Evolutionary conservation across 1,284 basidiomycete genomes (phyloP).

Genomic region (Cutaneotrichosporon dermatis): DNA sequence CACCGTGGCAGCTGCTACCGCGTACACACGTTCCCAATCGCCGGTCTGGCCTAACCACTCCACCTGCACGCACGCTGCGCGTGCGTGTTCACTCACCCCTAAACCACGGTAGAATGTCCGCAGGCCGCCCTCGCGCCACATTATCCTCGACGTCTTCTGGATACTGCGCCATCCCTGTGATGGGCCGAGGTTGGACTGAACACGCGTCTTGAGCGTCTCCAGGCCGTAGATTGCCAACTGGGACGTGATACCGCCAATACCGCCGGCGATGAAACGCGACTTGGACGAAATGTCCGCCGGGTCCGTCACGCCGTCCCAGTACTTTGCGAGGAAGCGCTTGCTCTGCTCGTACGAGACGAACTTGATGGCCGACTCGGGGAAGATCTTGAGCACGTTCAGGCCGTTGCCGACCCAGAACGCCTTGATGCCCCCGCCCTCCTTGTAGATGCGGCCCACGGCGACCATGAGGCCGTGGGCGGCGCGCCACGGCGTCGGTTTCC

Average conservation of each 20-base stretch:
- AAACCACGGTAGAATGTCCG: slow-evolving; percentile 88
- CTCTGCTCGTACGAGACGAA: slow-evolving; percentile 92
- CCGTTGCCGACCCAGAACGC: slow-evolving; percentile 84
- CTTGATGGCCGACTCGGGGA: slow-evolving; percentile 97
- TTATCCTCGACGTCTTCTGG: slow-evolving; percentile 58
- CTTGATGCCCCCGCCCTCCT: slow-evolving; percentile 73
- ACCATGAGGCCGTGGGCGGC: slow-evolving; percentile 56
- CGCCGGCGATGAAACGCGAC: slow-evolving; percentile 91
- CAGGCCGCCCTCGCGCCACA: slow-evolving; percentile 74
- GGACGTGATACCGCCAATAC: slow-evolving; percentile 88
- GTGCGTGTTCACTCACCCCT: slow-evolving; percentile 57
- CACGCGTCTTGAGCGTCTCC: slow-evolving; percentile 67
- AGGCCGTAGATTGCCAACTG: slow-evolving; percentile 63
- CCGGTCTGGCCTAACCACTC: no score
- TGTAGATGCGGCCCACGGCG: slow-evolving; percentile 74
- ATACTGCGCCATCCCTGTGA: slow-evolving; percentile 58
- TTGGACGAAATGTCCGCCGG: slow-evolving; percentile 81
- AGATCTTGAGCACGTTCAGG: slow-evolving; percentile 70
- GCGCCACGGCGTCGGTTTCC: slow-evolving; percentile 46
- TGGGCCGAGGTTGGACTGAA: slow-evolving; percentile 74
- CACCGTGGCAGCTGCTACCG: no score
- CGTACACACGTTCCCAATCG: no score
- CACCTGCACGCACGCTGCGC: no score
- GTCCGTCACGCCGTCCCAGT: slow-evolving; percentile 88
- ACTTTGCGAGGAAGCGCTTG: slow-evolving; percentile 90